Base-by-base conservation (phyloP, 1,139 yeast species). In the Meyerozyma smithsonii region DNA sequence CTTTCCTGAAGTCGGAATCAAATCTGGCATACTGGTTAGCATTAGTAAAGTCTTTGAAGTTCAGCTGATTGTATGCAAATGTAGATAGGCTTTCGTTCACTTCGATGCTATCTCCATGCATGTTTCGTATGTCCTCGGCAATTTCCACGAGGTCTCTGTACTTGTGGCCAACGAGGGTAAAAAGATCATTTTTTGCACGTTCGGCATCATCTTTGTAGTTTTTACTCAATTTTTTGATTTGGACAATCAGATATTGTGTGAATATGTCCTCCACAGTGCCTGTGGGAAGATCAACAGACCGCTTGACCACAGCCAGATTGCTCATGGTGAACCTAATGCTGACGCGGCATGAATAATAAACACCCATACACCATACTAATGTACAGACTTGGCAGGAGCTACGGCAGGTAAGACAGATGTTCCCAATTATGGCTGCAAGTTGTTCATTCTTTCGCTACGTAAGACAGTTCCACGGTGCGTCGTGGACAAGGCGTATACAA, bases 61-160 rank as follows among this genome's bases (percentile, higher is more conserved):
- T 50, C 2, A 69, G 52, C 8, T 58, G 51, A 23, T 55, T 54
- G 43, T 64, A 70, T 2, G 74, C 62, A 18, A 71, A 54, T 36
- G 59, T 54, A 1, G 71, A 50, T 14, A 71, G 46, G 8, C 51
- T 47, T 7, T 51, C 49, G 36, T 69, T 66, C 3, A 64, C 53
- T 1, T 40, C 43, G 8, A 49, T 47, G 1, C 78, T 67, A 8
- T 67, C 49, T 2, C 54, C 51, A 46, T 76, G 67, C 80, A 83
- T 79, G 5, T 61, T 61, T 32, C 74, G 75, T 28, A 84, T 81
- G 44, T 79, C 77, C 51, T 84, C 89, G 0, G 90, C 86, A 5
- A 84, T 83, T 30, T 74, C 66, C 28, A 84, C 68, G 50, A 84
- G 64, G 49, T 84, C 89, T 40, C 86, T 65, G 56, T 83, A 84